Evolutionary conservation across 2,329 filamentous ascomycete species (phyloP), one percentile per base, ranked within the genome.

Genomic region (Pyrenochaeta sp.): DNA sequence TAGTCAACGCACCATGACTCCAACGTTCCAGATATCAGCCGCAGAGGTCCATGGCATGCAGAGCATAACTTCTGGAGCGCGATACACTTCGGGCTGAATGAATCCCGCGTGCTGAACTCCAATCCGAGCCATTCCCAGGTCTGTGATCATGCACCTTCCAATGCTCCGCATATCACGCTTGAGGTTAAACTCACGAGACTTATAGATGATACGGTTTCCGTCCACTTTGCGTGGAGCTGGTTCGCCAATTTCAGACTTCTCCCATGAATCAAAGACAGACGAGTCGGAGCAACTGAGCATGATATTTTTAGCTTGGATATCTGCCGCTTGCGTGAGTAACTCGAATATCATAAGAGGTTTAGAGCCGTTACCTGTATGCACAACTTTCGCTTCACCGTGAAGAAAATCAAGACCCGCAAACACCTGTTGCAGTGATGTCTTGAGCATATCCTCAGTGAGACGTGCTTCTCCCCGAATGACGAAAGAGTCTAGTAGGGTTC

Each of bases 1-100:
- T n/a, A n/a, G n/a, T n/a, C n/a, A n/a, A 32, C 59, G 41, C 24
- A 65, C 63, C 60, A 68, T 61, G 11, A 61, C 50, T n/a, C 56
- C 64, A 32, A 69, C 42, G 35, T 66, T 67, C 69, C 69, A 72
- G 1, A 72, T 62, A 34, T 71, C 69, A 20, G 72, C 56, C 46
- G 65, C 68, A 18, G 58, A 61, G 11, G 54, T 51, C 68, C 69
- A 72, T 18, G 67, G 51, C 48, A 71, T 65, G 11, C 60, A 61
- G 8, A 72, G 21, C 11, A 72, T 63, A 2, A 72, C 55, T 42
- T 72, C 69, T 10, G 68, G 69, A 3, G 67, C 67, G 22, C 68
- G 48, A 41, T 72, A 72, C 9, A 68, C 38, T 18, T 52, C 55
- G 2, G 67, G 69, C 63, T 70, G 69, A 15, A 69, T 59, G 38